Evolutionary conservation across 306 rosid genomes (phyloP), one percentile per base, ranked within the genome.

Genomic region (Pyrus communis): DNA sequence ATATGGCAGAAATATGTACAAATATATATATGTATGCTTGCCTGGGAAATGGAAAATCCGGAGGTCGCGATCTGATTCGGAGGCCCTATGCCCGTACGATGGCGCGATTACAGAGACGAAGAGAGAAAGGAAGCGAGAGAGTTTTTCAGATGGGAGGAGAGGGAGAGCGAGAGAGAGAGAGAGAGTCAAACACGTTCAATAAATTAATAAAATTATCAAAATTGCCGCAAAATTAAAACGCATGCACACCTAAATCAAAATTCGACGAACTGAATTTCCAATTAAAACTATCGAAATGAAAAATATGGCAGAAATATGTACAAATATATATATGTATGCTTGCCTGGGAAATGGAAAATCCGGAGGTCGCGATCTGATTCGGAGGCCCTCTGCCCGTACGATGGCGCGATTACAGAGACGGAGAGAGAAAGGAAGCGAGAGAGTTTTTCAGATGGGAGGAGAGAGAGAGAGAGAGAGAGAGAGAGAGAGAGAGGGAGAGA

Each of bases 41-140:
- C 83, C 79, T 68, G 71, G 79, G 52, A 62, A 69, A 30, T 12
- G 25, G 70, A 8, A 52, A 80, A 74, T 46, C 28, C 10, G 18
- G 70, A 79, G 75, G 70, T 67, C 61, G 70, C 70, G 83, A 79
- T 80, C 83, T 68, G 83, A 45, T n/a, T 73, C 82, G 11, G 70
- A 60, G 55, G 71, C 22, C 3, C 42, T 22, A n/a, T 28, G 71
- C 61, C 81, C 76, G 45, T 58, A 22, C 57, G 54, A 74, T 73
- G 75, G 83, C 75, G 31, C 38, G 62, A 27, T 22, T 68, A 35
- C 55, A 23, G 46, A 23, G 60, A 45, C 9, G 2, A 21, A n/a
- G 31, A 55, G 23, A 19, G 45, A 38, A 12, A 7, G 17, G 10
- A 31, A 1, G 33, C 17, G 43, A 19, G 62, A 52, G 54, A 21